phyloP scores from a whole-genome alignment of 345 rosid genomes.

The Salix viminalis region DNA sequence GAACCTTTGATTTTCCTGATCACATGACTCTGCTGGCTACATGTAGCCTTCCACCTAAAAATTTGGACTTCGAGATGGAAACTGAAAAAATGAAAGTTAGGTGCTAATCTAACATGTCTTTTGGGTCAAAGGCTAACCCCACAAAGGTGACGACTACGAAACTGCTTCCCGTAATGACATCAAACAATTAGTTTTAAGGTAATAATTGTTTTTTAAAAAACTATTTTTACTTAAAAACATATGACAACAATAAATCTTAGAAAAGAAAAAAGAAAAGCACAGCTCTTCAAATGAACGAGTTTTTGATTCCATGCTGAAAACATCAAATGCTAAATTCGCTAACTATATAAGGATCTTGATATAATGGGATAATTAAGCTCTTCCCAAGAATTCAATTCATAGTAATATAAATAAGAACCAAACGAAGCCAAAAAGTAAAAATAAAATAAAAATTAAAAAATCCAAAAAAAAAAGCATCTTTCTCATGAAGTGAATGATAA shows the following conservation, averaged over 20 bases:
- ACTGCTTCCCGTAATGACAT: not conserved
- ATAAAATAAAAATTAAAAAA: not conserved
- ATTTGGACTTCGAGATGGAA: not conserved
- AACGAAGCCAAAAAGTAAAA: not conserved
- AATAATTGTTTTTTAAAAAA: no score
- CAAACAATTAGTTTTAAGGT: not conserved
- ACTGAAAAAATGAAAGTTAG: not conserved
- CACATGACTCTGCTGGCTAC: not conserved
- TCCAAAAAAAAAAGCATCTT: not conserved
- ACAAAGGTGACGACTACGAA: not conserved
- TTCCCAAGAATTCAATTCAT: not conserved
- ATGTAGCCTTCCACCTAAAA: not conserved
- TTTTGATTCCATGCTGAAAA: no score
- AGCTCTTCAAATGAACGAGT: no score
- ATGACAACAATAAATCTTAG: no score
- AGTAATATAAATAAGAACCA: not conserved
- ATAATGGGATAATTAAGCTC: not conserved
- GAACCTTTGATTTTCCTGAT: not conserved
- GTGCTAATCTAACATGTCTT: not conserved
- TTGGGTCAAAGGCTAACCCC: slow-evolving; percentile 15
- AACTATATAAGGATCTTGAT: not conserved
- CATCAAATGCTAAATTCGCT: not conserved
- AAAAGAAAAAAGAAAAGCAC: no score
- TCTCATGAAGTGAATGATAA: not conserved
- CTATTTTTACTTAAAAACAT: no score